Evolutionary conservation across 495 filamentous ascomycete species (phyloP).

Genomic region (Chaetomium cochliodes): DNA sequence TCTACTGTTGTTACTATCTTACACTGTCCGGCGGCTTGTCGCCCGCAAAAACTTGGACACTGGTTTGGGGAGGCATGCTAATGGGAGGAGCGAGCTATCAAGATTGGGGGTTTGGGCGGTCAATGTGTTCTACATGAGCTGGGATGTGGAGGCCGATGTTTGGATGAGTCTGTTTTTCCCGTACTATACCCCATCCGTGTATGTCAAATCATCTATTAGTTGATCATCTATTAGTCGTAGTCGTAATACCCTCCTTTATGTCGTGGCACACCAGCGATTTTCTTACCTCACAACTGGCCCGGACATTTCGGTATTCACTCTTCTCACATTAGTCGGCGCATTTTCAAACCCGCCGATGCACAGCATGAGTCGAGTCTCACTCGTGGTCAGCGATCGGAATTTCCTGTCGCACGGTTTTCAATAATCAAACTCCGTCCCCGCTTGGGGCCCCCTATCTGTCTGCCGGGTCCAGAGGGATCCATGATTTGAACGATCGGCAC

Average conservation of each 20-base stretch:
- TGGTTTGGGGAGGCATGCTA: neutral
- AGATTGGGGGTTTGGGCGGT: neutral
- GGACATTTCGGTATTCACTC: neutral
- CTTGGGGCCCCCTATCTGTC: neutral
- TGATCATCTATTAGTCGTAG: slow-evolving; percentile 2
- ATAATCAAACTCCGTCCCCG: too few relatives aligned
- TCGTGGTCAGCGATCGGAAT: neutral
- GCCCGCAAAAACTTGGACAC: neutral
- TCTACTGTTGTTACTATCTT: neutral
- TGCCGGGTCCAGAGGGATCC: neutral
- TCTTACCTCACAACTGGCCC: neutral
- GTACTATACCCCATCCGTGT: slow-evolving; percentile 13
- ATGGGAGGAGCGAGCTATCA: neutral
- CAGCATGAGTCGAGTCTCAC: neutral
- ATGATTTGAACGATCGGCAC: neutral
- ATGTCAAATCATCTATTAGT: too few relatives aligned
- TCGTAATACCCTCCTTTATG: slow-evolving; percentile 12
- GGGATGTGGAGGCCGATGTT: neutral
- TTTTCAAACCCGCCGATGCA: neutral
- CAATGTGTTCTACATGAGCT: neutral
- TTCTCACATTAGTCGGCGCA: neutral
- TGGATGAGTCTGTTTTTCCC: slow-evolving; percentile 1
- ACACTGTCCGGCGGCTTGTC: neutral
- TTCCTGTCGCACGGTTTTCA: neutral
- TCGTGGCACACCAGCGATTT: slow-evolving; percentile 1